A percentile compares a stretch with the other conserved stretches of the same genome.
These are phyloP conservation scores for Sugiyamaella americana DNA, from an alignment of 805 yeast species.

Conservation along the genomic window DNA sequence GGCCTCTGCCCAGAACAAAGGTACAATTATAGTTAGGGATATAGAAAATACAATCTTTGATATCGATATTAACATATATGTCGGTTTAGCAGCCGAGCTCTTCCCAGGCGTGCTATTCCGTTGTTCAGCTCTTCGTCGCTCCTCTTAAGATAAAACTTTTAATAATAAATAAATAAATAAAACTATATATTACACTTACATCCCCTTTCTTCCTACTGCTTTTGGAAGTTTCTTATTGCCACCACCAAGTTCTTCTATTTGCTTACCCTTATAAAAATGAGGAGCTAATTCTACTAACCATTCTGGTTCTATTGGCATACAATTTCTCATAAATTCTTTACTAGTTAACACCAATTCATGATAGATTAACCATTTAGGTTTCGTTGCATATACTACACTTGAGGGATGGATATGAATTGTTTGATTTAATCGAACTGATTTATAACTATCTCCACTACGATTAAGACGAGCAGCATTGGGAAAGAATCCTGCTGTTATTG, in stretches of 20 bases:
- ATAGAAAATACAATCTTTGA: too few species aligned
- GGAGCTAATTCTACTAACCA: constrained; percentile 61
- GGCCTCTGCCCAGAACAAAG: too few species aligned
- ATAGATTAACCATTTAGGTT: constrained; percentile 74
- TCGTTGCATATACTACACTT: constrained; percentile 55
- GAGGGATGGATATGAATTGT: constrained; percentile 84
- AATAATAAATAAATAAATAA: too few species aligned
- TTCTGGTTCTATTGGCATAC: constrained; percentile 70
- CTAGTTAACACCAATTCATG: constrained; percentile 77
- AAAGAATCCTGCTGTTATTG: constrained; percentile 40
- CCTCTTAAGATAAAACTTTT: too few species aligned
- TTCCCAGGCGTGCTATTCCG: too few species aligned
- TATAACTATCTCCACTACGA: constrained; percentile 61
- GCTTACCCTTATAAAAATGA: constrained; percentile 33
- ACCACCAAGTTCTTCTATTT: constrained; percentile 26
- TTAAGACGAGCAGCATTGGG: constrained; percentile 49
- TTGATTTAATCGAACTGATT: constrained; percentile 58
- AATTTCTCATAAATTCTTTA: constrained; percentile 88
- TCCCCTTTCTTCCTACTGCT: not conserved
- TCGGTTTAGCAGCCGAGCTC: too few species aligned
- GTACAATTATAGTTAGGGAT: too few species aligned
- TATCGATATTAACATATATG: too few species aligned
- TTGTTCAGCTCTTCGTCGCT: too few species aligned
- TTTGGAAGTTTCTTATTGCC: constrained; percentile 22
- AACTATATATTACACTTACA: too few species aligned